Base-by-base conservation (phyloP, 495 filamentous ascomycete genomes). In the Talaromyces wortmannii region DNA sequence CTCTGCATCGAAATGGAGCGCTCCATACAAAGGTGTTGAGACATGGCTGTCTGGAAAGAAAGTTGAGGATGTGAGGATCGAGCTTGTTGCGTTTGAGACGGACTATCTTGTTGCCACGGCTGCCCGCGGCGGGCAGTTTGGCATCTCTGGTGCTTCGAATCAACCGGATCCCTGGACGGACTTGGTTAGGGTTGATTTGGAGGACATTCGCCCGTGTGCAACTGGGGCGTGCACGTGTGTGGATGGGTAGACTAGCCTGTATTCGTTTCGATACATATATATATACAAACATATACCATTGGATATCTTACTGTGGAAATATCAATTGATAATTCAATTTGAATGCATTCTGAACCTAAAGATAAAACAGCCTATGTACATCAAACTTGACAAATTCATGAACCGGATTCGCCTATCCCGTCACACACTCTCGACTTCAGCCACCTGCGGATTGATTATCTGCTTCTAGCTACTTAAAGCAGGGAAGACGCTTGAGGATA, bases 81-180 rank as follows among this genome's bases (percentile, higher is more conserved):
- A 87, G 58, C 70, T 89, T 18, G 69, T 79, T 44, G 78, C 80
- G 0, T 82, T 85, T 61, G 82, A 82, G 61, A 61, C 75, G 49
- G 74, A 85, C 54, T 89, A 81, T 59, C 79, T 89, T 60, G 67
- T 89, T 58, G 81, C 77, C 11, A 80, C 77, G 32, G 80, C 83
- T 7, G 74, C 75, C 23, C 66, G 66, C 17, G 71, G 68, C 0
- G 60, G 48, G 29, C 58, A 61, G 2, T 49, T 76, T 13, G 73
- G 74, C 4, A 18, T 56, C 17, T 5, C 10, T 18, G 40, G 40
- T 6, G 17, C 30, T 23, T 44, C 30, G 13, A 54, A 47, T 51
- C 12, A 40, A 12, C 7, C 29, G n/a, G 31, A 31, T 7, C 11
- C 56, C 5, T 69, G 66, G 64, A 31, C 48, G 49, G 18, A 15